Evolutionary conservation across 129 eudicot species (phyloP), one percentile per base, ranked within the genome.

Genomic region (Chrysanthemum seticuspe): DNA sequence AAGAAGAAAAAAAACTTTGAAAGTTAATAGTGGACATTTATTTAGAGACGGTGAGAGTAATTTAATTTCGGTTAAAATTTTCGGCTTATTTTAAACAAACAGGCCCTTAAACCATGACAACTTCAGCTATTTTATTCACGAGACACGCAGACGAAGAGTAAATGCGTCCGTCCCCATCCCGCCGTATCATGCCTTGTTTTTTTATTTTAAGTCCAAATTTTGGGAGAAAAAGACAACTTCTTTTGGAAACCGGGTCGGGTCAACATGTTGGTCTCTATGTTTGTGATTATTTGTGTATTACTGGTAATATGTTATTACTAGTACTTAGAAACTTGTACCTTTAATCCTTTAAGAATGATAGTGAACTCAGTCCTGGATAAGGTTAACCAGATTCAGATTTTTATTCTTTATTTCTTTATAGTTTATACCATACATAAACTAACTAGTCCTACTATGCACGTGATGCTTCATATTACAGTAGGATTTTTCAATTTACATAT

Each of bases 191-290:
- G 25, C 10, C 47, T 10, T 23, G 36, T 11, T 19, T n/a, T 13
- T 59, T 0, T 40, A 53, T 9, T 19, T 44, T 45, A 25, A 67
- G 1, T 67, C 59, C 56, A 62, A 77, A 62, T 7, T 3, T 51
- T 16, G 8, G 59, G 50, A 70, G 65, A 36, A 62, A 29, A 71
- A 56, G 75, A 76, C 71, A 69, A 77, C 40, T 47, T 13, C 51
- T 62, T 49, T 69, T 13, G 78, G 74, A 58, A 56, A 19, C 5
- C 25, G 82, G 68, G 63, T 59, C 77, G 63, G 74, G 78, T 78
- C 82, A 78, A 72, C 74, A 78, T 72, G 69, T 52, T 77, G 74
- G 73, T 72, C 49, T 66, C 73, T 78, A 67, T 66, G 64, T 78
- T 59, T 56, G 62, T 72, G 62, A 18, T 48, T 65, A 64, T 57